These are phyloP conservation scores for Harringtonia lauricola DNA, from an alignment of 2,329 filamentous ascomycete genomes.

Conservation along the genomic window DNA sequence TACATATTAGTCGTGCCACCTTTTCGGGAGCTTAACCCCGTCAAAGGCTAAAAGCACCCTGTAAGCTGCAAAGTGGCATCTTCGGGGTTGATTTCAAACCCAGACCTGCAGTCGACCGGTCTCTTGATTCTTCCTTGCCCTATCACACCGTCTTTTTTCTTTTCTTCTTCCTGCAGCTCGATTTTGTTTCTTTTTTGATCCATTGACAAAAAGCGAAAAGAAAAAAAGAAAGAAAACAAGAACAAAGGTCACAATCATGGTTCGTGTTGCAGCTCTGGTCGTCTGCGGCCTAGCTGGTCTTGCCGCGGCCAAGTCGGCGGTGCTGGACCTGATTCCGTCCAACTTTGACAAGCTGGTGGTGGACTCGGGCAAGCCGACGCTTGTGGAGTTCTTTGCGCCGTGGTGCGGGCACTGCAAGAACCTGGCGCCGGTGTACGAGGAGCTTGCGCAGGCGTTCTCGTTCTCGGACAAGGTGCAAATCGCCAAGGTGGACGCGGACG, in stretches of 20 bases:
- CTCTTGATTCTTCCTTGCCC: neutral
- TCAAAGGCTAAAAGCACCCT: neutral
- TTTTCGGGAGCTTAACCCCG: too few species aligned
- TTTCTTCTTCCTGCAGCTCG: neutral
- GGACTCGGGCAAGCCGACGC: slow-evolving; percentile 84
- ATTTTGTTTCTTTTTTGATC: neutral
- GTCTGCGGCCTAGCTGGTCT: slow-evolving; percentile 39
- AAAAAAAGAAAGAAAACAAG: neutral
- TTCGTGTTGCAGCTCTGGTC: slow-evolving; percentile 49
- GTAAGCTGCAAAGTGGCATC: slow-evolving; percentile 13
- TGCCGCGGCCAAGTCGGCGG: slow-evolving; percentile 63
- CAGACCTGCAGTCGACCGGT: neutral
- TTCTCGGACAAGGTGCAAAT: slow-evolving; percentile 68
- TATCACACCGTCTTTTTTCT: neutral
- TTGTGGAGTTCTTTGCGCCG: slow-evolving; percentile 96
- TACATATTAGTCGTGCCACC: too few species aligned
- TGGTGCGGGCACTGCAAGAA: slow-evolving; percentile 99
- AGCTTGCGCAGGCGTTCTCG: slow-evolving; percentile 67
- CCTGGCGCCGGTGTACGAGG: slow-evolving; percentile 88
- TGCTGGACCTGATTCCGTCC: slow-evolving; percentile 75
- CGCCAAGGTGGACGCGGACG: slow-evolving; percentile 92
- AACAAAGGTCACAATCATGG: slow-evolving; percentile 29
- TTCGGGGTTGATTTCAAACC: slow-evolving; percentile 3
- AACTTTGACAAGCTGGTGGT: slow-evolving; percentile 91
- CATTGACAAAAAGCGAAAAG: neutral